phyloP scores from a whole-genome alignment of 306 rosid species.

The Astragalus glycyphyllos region DNA sequence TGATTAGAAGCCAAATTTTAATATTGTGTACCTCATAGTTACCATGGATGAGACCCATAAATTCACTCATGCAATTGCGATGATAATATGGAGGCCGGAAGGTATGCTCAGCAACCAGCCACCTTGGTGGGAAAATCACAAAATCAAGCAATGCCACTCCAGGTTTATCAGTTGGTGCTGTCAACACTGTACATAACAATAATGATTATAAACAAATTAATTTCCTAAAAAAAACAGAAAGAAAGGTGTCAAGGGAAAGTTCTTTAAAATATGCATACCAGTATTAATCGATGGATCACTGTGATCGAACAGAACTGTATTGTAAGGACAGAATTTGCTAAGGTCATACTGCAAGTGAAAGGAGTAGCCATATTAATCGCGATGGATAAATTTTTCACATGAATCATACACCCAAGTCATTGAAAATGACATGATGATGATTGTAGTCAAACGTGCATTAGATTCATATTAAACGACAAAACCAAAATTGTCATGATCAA shows the following conservation, averaged over 20 bases:
- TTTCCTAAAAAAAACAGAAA: not conserved
- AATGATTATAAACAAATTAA: constrained; percentile 16
- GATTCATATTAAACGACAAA: not conserved
- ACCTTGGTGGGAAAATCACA: constrained; percentile 91
- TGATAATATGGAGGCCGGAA: constrained; percentile 99
- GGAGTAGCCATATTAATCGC: constrained; percentile 39
- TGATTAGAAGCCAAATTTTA: not conserved
- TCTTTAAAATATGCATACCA: constrained; percentile 52
- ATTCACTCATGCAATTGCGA: constrained; percentile 98
- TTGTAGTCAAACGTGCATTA: not conserved
- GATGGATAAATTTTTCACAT: constrained; percentile 1
- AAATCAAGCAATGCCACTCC: constrained; percentile 96
- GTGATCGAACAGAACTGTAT: constrained; percentile 86
- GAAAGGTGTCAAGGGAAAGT: constrained; percentile 3
- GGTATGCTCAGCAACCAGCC: constrained; percentile 97
- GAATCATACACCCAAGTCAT: not conserved
- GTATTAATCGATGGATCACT: constrained; percentile 94
- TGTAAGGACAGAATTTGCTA: constrained; percentile 90
- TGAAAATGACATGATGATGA: constrained; percentile 16
- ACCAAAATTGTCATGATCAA: not conserved
- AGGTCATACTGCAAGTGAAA: constrained; percentile 77
- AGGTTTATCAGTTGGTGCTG: constrained; percentile 90
- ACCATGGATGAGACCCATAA: constrained; percentile 96
- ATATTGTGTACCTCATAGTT: constrained; percentile 73
- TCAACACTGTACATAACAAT: constrained; percentile 63